phyloP scores from a whole-genome alignment of 306 rosid species.

The Quercus rubra region DNA sequence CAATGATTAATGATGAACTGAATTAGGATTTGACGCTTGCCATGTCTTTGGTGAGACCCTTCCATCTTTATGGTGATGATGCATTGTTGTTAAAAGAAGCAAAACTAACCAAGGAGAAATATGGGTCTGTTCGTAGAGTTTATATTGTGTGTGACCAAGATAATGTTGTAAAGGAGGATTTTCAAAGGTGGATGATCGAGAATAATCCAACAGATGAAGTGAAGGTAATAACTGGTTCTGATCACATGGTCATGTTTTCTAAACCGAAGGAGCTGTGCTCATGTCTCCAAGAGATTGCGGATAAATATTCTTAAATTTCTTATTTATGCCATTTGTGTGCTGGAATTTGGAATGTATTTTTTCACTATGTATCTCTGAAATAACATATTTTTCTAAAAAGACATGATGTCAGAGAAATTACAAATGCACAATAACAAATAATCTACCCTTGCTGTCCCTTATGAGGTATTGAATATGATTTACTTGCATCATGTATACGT shows the following conservation, averaged over 20 bases:
- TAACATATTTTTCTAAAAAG: too few relatives aligned
- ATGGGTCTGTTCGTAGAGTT: constrained; percentile 38
- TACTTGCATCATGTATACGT: too few relatives aligned
- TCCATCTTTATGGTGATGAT: background rate
- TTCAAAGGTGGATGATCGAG: constrained; percentile 33
- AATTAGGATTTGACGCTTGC: constrained; percentile 37
- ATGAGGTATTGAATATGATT: too few relatives aligned
- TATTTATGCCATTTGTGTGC: background rate
- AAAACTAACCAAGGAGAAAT: constrained; percentile 16
- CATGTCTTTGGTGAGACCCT: constrained; percentile 26
- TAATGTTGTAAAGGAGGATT: background rate
- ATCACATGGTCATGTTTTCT: constrained; percentile 58
- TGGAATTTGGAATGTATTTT: background rate
- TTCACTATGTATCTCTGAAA: too few relatives aligned
- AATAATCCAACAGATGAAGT: constrained; percentile 29
- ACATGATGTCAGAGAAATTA: too few relatives aligned
- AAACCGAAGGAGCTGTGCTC: constrained; percentile 27
- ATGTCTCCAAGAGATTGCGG: constrained; percentile 23
- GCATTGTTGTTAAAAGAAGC: constrained; percentile 13
- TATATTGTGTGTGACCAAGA: constrained; percentile 40
- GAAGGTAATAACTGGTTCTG: constrained; percentile 31
- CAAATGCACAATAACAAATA: too few relatives aligned
- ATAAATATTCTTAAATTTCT: constrained; percentile 7
- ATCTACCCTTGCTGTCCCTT: too few relatives aligned
- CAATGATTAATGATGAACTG: too few relatives aligned